Evolutionary conservation across 2,329 filamentous ascomycete genomes (phyloP).

Genomic region (Anthostomella pinea): DNA sequence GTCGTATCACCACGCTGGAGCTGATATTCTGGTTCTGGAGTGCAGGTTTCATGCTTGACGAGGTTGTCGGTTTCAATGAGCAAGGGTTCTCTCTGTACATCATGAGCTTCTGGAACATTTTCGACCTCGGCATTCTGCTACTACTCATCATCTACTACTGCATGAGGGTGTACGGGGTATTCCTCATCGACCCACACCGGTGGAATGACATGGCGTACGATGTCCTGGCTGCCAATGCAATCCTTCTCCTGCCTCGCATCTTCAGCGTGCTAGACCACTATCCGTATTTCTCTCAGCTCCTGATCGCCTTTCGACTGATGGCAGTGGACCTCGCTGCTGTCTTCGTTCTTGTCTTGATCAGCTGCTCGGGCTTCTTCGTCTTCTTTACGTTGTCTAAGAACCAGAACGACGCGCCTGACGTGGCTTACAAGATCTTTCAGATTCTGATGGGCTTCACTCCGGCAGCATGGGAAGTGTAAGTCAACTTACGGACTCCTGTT

Average conservation of each 20-base stretch:
- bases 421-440: constrained; percentile 91
- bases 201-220: constrained; percentile 88
- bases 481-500: constrained; percentile 10
- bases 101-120: constrained; percentile 97
- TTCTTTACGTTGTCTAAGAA: constrained; percentile 83
- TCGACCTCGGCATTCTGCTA: constrained; percentile 85
- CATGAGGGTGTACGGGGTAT: constrained; percentile 82
- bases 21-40: constrained; percentile 98
- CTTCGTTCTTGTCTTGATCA: constrained; percentile 78
- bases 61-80: constrained; percentile 93
- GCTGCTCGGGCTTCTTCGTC: constrained; percentile 92
- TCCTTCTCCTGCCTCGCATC: constrained; percentile 83
- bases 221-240: constrained; percentile 86
- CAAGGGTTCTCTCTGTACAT: constrained; percentile 95
- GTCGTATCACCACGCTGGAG: constrained; percentile 79
- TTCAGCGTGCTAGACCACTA: constrained; percentile 95
- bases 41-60: constrained; percentile 93
- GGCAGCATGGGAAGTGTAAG: constrained; percentile 84
- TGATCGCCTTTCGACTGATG: constrained; percentile 94
- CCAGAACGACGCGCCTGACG: constrained; percentile 65
- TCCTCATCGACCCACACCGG: constrained; percentile 70
- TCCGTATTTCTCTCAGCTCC: constrained; percentile 89
- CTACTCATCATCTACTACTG: constrained; percentile 87
- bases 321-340: constrained; percentile 84
- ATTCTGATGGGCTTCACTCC: constrained; percentile 95